phyloP scores from a whole-genome alignment of 2,329 filamentous ascomycete genomes.

The Neoascochyta sp. region DNA sequence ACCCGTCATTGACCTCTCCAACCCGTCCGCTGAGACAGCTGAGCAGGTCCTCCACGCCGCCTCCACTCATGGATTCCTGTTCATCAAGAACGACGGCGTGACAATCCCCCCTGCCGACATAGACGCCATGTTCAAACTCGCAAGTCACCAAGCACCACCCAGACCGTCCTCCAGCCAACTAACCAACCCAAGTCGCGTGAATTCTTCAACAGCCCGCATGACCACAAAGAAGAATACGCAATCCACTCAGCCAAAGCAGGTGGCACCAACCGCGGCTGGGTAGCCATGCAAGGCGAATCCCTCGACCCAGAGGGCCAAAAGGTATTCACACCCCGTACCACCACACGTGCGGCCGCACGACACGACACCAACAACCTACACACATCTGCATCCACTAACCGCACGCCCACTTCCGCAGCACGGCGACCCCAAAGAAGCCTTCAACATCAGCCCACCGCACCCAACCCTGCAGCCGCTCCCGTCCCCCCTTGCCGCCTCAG shows the following conservation, averaged over 20 bases:
- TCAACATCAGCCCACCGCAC: conserved; percentile 83
- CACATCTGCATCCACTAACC: conserved; percentile 36
- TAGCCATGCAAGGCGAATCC: conserved; percentile 81
- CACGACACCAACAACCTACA: conserved; percentile 61
- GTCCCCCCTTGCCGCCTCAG: conserved; percentile 55
- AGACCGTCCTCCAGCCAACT: neutral
- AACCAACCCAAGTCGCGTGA: conserved; percentile 55
- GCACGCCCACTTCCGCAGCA: conserved; percentile 51
- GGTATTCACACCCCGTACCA: too few relatives aligned
- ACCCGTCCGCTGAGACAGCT: conserved; percentile 57
- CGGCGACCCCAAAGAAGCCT: conserved; percentile 75
- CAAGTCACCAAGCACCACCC: conserved; percentile 39
- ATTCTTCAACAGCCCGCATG: conserved; percentile 67
- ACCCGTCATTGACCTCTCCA: conserved; percentile 78
- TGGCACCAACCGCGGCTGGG: conserved; percentile 79
- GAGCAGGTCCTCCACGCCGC: conserved; percentile 74
- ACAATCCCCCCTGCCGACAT: conserved; percentile 66
- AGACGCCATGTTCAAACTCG: conserved; percentile 68
- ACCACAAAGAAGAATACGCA: conserved; percentile 70
- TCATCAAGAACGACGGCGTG: conserved; percentile 70
- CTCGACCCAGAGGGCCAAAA: conserved; percentile 80
- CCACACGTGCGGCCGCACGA: neutral
- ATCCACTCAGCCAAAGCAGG: conserved; percentile 60
- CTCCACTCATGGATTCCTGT: conserved; percentile 81
- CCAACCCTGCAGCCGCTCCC: conserved; percentile 70